Evolutionary conservation across 495 filamentous ascomycete species (phyloP), one percentile per base, ranked within the genome.

Genomic region (Patellaria atrata): DNA sequence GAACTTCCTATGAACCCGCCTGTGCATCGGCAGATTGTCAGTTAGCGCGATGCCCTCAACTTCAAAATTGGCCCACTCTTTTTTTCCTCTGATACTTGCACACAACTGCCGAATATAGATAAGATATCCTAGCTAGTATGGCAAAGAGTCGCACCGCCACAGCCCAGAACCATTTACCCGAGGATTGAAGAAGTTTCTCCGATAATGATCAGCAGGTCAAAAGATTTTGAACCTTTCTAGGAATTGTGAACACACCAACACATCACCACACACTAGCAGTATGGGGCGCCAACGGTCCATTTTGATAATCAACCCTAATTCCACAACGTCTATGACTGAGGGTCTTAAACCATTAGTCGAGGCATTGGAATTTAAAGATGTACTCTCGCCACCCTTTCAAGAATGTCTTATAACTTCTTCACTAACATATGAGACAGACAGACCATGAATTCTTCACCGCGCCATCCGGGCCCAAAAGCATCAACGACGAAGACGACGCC

Each of bases 231-330:
- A n/a, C n/a, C n/a, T n/a, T n/a, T n/a, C n/a, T 18, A 31, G 15
- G 10, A 31, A 11, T 12, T 12, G 3, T 31, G 15, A 14, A 17
- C 28, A 18, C 27, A 21, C 5, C 15, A 31, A 36, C 16, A 8
- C 35, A 32, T 5, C 9, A 12, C 27, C 22, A 30, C 1, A n/a
- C n/a, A n/a, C n/a, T n/a, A n/a, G 8, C 34, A 50, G 26, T 14
- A 50, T 47, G 43, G 34, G 26, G 19, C 30, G 21, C 27, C 27
- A 44, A 33, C 40, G 47, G 27, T 56, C 54, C 3, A 81, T 94
- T 47, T 60, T 94, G 45, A 67, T 94, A 44, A 72, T 94, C 55
- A 94, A 96, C 49, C 87, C 87, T 21, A 96, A 96, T 58, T 87
- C 82, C 16, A 85, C 77, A 2, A 47, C 58, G 24, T 63, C 71